Evolutionary conservation across 2,329 filamentous ascomycete genomes (phyloP).

Genomic region (Coniochaeta sp.): DNA sequence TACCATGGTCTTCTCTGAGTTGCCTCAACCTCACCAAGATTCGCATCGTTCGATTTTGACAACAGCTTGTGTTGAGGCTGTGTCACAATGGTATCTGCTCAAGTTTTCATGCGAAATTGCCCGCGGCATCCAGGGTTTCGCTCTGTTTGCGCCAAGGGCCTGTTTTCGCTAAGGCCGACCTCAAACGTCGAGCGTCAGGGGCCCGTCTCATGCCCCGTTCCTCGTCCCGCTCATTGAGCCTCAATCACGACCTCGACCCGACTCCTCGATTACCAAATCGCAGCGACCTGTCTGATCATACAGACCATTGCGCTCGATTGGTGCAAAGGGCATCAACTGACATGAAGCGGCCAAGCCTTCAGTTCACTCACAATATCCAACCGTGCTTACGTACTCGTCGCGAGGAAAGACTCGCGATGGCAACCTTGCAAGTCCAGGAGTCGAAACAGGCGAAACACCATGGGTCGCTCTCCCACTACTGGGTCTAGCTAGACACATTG

Average conservation of each 20-base stretch:
- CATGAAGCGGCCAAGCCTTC: neutral
- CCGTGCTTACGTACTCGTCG: neutral
- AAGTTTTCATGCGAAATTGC: neutral
- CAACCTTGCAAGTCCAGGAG: neutral
- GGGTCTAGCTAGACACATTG: neutral
- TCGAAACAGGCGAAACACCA: constrained; percentile 1
- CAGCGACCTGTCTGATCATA: neutral
- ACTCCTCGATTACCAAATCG: neutral
- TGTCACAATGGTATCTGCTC: constrained; percentile 2
- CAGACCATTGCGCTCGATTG: neutral
- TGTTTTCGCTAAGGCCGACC: constrained; percentile 17
- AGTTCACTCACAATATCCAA: neutral
- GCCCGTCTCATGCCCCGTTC: constrained; percentile 19
- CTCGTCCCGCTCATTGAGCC: constrained; percentile 9
- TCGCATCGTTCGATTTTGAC: neutral
- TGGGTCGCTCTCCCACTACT: neutral
- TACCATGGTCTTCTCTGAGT: neutral
- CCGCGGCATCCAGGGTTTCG: neutral
- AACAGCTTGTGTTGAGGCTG: neutral
- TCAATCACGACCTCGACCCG: constrained; percentile 5
- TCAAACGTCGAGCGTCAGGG: constrained; percentile 22
- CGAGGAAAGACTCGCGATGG: neutral
- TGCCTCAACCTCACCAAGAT: neutral
- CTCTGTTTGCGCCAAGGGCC: neutral
- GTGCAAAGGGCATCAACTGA: neutral